A percentile compares a stretch with the other conserved stretches of the same genome.
phyloP scores from a whole-genome alignment of 257 asterid genomes.

The Gynochthodes officinalis region DNA sequence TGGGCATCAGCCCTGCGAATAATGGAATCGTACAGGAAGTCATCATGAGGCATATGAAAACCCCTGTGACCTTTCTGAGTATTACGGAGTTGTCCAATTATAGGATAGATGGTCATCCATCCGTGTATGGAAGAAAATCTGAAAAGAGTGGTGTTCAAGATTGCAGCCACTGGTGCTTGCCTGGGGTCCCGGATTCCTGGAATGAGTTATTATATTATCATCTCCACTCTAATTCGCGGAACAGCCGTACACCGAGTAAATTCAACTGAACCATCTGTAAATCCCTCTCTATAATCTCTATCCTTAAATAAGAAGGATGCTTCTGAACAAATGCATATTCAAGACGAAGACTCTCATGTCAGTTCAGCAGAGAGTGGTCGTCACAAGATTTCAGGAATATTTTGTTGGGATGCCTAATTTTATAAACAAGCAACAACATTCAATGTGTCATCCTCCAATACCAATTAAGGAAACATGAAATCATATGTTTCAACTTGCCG shows the following conservation, averaged over 20 bases:
- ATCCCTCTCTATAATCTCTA: background rate
- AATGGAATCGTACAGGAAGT: slow-evolving; percentile 56
- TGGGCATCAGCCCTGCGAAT: slow-evolving; percentile 44
- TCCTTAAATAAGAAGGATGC: too few species aligned
- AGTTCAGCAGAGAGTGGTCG: background rate
- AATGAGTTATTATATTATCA: slow-evolving; percentile 63
- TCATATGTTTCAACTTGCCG: background rate
- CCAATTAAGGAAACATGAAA: background rate
- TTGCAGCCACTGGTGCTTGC: slow-evolving; percentile 99
- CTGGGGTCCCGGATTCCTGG: slow-evolving; percentile 96
- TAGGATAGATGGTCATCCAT: slow-evolving; percentile 89
- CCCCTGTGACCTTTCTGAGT: slow-evolving; percentile 54
- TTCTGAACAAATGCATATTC: too few species aligned
- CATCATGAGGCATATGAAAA: slow-evolving; percentile 64
- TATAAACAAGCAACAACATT: background rate
- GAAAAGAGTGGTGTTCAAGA: slow-evolving; percentile 50
- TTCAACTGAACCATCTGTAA: background rate
- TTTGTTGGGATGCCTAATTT: background rate
- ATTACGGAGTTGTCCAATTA: slow-evolving; percentile 69
- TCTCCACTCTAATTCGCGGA: slow-evolving; percentile 23
- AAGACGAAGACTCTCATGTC: background rate
- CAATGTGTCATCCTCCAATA: background rate
- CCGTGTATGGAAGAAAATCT: slow-evolving; percentile 58
- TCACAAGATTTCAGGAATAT: background rate
- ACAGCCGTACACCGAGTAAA: slow-evolving; percentile 6